Percentiles rank a stretch among this genome's conserved stretches.
phyloP scores from a whole-genome alignment of 2,329 filamentous ascomycete genomes.

The Colletotrichum incanum region DNA sequence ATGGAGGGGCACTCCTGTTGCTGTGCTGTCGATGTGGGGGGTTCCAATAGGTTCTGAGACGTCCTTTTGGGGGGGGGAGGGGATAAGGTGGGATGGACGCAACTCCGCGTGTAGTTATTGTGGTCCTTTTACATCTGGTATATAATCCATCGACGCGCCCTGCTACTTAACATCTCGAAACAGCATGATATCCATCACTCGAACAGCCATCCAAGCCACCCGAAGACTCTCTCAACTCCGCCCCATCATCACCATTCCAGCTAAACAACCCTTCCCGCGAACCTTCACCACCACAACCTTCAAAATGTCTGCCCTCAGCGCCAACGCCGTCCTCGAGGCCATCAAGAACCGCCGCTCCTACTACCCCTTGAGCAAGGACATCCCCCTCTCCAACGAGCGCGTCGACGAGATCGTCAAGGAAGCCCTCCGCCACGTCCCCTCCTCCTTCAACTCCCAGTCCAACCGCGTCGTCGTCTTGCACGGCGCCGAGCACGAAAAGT shows the following conservation, averaged over 20 bases:
- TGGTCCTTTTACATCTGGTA: slow-evolving; percentile 11
- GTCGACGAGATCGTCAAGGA: slow-evolving; percentile 77
- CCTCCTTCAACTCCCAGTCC: slow-evolving; percentile 91
- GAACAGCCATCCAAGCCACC: slow-evolving; percentile 29
- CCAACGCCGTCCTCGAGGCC: slow-evolving; percentile 73
- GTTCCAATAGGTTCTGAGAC: slow-evolving; percentile 36
- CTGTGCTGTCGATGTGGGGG: slow-evolving; percentile 27
- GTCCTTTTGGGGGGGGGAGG: neutral
- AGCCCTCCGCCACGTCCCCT: slow-evolving; percentile 79
- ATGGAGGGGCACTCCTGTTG: slow-evolving; percentile 21
- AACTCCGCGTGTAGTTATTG: neutral
- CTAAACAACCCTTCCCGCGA: slow-evolving; percentile 16
- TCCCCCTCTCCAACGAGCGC: slow-evolving; percentile 70
- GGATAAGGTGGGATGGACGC: slow-evolving; percentile 22
- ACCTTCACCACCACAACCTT: slow-evolving; percentile 31
- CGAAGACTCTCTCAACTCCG: slow-evolving; percentile 30
- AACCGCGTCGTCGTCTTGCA: slow-evolving; percentile 85
- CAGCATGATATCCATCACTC: slow-evolving; percentile 25
- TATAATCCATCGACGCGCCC: slow-evolving; percentile 26
- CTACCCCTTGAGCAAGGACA: slow-evolving; percentile 78
- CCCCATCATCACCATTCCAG: neutral
- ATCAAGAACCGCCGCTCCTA: slow-evolving; percentile 78
- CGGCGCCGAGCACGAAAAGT: slow-evolving; percentile 86
- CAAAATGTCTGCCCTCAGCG: slow-evolving; percentile 51
- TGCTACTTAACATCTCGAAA: neutral